These are phyloP conservation scores for Fistulinella cinereoalba DNA, from an alignment of 1,284 basidiomycete genomes.

Conservation along the genomic window DNA sequence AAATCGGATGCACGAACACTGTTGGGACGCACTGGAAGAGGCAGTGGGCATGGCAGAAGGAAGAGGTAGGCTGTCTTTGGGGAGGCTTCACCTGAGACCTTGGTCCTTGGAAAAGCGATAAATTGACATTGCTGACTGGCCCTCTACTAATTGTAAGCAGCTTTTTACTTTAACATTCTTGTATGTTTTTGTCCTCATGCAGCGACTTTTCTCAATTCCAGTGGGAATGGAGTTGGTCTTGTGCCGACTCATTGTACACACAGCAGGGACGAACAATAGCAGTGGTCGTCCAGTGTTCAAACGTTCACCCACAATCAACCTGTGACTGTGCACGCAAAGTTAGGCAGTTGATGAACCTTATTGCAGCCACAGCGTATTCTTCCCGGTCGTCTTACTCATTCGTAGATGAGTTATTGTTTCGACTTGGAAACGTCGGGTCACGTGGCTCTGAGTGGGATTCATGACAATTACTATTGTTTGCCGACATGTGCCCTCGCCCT, in stretches of 20 bases:
- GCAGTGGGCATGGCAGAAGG: conserved; percentile 34
- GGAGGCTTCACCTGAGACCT: conserved; percentile 27
- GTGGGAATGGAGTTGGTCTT: neutral
- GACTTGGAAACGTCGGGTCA: conserved; percentile 10
- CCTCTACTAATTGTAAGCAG: neutral
- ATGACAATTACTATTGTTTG: conserved; percentile 33
- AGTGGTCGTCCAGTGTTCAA: conserved; percentile 10
- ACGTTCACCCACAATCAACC: conserved; percentile 5
- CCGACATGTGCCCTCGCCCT: conserved; percentile 10
- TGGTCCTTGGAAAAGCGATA: conserved; percentile 19
- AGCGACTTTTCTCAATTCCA: neutral
- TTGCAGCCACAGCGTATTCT: conserved; percentile 9
- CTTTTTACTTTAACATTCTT: too few species aligned
- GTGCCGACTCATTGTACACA: neutral
- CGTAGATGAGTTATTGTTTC: conserved; percentile 23
- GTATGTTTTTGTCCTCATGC: conserved; percentile 1
- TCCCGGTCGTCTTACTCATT: conserved; percentile 1
- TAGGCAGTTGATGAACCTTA: conserved; percentile 12
- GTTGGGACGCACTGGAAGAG: conserved; percentile 34
- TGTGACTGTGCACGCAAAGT: too few species aligned
- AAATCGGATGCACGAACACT: conserved; percentile 24
- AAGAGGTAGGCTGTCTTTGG: conserved; percentile 29
- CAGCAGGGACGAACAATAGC: conserved; percentile 6
- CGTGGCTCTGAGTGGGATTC: conserved; percentile 15
- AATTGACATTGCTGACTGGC: neutral